phyloP scores from a whole-genome alignment of 331 rosid genomes.

The Dryas integrifolia region DNA sequence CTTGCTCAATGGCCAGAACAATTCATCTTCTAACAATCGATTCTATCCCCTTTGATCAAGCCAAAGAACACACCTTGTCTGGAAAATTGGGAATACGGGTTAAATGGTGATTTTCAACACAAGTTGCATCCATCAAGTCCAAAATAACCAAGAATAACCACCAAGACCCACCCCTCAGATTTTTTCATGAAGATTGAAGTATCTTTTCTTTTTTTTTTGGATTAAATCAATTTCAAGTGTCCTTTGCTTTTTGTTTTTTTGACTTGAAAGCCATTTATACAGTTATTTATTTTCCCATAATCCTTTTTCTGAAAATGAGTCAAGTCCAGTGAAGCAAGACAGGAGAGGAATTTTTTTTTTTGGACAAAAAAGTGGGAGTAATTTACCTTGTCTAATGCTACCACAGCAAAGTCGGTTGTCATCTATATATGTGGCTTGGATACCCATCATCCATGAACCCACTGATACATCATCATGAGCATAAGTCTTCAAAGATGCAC shows the following conservation, averaged over 20 bases:
- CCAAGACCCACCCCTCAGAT: no score
- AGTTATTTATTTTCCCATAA: neutral
- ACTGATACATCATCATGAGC: slow-evolving; percentile 86
- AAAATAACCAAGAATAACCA: neutral
- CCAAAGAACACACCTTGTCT: slow-evolving; percentile 89
- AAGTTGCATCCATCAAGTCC: slow-evolving; percentile 7
- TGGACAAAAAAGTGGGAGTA: neutral
- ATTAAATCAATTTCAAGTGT: neutral
- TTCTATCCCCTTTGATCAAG: slow-evolving; percentile 39
- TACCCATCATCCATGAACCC: slow-evolving; percentile 99
- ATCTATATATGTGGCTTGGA: slow-evolving; percentile 83
- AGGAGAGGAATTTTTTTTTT: neutral
- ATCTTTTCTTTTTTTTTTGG: neutral
- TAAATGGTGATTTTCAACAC: slow-evolving; percentile 24
- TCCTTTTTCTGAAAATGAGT: neutral
- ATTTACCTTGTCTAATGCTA: slow-evolving; percentile 78
- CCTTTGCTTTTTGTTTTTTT: neutral
- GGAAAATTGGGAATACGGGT: slow-evolving; percentile 49
- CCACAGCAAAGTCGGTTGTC: slow-evolving; percentile 94
- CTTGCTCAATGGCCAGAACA: neutral
- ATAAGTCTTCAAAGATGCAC: slow-evolving; percentile 86
- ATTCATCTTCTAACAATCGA: slow-evolving; percentile 7
- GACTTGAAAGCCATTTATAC: neutral
- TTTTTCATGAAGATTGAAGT: no score
- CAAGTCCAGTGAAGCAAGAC: neutral